Evolutionary conservation across 495 filamentous ascomycete species (phyloP).

Genomic region (Aspergillus ostianus): DNA sequence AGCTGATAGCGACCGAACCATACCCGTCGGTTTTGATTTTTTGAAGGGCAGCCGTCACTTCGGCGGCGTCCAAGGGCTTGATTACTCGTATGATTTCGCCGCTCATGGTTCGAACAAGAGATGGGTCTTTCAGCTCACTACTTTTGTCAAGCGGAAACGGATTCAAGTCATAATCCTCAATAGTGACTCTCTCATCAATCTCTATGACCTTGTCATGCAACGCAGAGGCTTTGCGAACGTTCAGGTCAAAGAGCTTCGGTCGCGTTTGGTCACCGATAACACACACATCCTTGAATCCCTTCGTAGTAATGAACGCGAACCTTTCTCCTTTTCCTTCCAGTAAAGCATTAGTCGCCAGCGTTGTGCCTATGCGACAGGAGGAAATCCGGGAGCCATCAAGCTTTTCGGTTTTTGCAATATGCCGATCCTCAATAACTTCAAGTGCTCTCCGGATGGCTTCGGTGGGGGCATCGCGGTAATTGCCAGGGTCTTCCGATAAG

Average conservation of each 20-base stretch:
- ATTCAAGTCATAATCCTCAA: conserved; percentile 39
- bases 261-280: conserved; percentile 83
- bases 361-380: conserved; percentile 72
- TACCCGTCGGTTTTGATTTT: conserved; percentile 61
- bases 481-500: conserved; percentile 83
- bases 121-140: conserved; percentile 63
- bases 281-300: conserved; percentile 89
- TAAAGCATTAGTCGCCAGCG: conserved; percentile 84
- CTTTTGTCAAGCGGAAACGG: conserved; percentile 63
- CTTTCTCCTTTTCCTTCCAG: conserved; percentile 92
- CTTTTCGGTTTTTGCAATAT: conserved; percentile 78
- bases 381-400: conserved; percentile 79
- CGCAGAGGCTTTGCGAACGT: conserved; percentile 74
- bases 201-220: conserved; percentile 75
- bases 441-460: conserved; percentile 90
- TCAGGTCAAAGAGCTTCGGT: conserved; percentile 80
- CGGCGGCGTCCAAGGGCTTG: conserved; percentile 47
- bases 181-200: conserved; percentile 69
- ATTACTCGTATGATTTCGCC: conserved; percentile 71
- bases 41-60: conserved; percentile 54
- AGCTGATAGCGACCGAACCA: conserved; percentile 68
- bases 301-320: conserved; percentile 86
- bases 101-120: conserved; percentile 28
- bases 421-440: conserved; percentile 69
- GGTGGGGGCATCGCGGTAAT: conserved; percentile 84